A percentile compares a stretch with the other conserved stretches of the same genome.
Conservation (phyloP, 1,139 yeast species). For the Lodderomyces jiufengensis region DNA sequence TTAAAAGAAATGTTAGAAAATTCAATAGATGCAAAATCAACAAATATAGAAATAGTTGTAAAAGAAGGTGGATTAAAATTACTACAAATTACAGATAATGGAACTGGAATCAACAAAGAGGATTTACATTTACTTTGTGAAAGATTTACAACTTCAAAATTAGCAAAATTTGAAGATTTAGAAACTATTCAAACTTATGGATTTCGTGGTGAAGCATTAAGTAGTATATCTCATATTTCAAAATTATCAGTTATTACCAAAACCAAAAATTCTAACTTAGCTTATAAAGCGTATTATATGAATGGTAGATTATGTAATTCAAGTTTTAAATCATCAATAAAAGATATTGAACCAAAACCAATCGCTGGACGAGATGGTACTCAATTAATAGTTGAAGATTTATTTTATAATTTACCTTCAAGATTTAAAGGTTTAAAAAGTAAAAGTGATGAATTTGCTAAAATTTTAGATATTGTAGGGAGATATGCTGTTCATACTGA, state of each 20-base stretch:
- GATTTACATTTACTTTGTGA: conserved; percentile 51
- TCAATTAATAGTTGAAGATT: conserved; percentile 77
- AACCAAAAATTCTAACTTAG: conserved; percentile 54
- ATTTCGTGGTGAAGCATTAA: conserved; percentile 61
- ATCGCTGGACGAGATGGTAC: conserved; percentile 90
- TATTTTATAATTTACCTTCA: conserved; percentile 86
- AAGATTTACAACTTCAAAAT: conserved; percentile 56
- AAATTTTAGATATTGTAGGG: conserved; percentile 78
- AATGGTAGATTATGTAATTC: conserved; percentile 57
- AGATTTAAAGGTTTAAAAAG: conserved; percentile 65
- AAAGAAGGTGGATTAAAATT: conserved; percentile 54
- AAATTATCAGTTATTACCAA: conserved; percentile 78
- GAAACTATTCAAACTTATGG: conserved; percentile 51
- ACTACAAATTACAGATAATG: conserved; percentile 53
- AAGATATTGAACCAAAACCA: conserved; percentile 53
- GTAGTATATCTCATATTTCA: conserved; percentile 58
- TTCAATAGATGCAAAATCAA: conserved; percentile 49
- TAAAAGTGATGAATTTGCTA: conserved; percentile 69
- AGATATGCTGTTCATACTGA: conserved; percentile 75
- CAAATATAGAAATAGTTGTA: conserved; percentile 47
- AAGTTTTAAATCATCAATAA: conserved; percentile 25
- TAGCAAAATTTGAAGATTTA: conserved; percentile 48
- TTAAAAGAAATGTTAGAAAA: conserved; percentile 55
- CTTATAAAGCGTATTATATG: conserved; percentile 61
- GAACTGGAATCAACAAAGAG: conserved; percentile 43